These are phyloP conservation scores for Lentinula boryana DNA, from an alignment of 768 basidiomycete species.

Conservation along the genomic window DNA sequence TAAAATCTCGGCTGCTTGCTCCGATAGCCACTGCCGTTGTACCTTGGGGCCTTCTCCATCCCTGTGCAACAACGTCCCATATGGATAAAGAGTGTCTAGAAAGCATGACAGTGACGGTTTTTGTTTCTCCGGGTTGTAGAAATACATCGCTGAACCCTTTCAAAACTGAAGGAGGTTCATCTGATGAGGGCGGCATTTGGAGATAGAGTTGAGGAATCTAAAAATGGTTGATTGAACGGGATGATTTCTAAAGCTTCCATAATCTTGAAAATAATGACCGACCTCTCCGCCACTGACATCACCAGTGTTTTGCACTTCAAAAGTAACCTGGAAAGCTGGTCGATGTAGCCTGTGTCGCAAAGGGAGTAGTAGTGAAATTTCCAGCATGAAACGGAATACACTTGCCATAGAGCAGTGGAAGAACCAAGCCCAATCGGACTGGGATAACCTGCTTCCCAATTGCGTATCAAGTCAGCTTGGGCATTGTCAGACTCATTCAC, in stretches of 20 bases:
- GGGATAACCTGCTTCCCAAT: constrained; percentile 56
- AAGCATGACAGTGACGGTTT: constrained; percentile 46
- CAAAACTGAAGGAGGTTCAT: constrained; percentile 67
- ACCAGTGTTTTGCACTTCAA: constrained; percentile 65
- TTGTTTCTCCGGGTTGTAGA: constrained; percentile 40
- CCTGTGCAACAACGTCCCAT: constrained; percentile 71
- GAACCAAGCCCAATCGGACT: constrained; percentile 52
- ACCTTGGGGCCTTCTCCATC: constrained; percentile 68
- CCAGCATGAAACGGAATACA: background rate
- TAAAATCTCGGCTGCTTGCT: constrained; percentile 59
- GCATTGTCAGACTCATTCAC: constrained; percentile 31
- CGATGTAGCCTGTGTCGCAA: constrained; percentile 47
- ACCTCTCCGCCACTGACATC: constrained; percentile 57
- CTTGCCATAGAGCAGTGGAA: constrained; percentile 54
- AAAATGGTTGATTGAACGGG: too few species aligned
- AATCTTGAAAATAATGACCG: constrained; percentile 11
- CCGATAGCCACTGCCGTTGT: constrained; percentile 59
- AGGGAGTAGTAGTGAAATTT: background rate
- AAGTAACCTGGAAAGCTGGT: constrained; percentile 56
- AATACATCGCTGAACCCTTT: constrained; percentile 63
- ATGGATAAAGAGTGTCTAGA: constrained; percentile 67
- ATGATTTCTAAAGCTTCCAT: background rate
- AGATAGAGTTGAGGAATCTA: constrained; percentile 75
- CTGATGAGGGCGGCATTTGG: constrained; percentile 55
- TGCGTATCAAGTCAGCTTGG: constrained; percentile 20